These are phyloP conservation scores for Arctostaphylos glauca DNA, from an alignment of 148 eudicot genomes.

Conservation along the genomic window DNA sequence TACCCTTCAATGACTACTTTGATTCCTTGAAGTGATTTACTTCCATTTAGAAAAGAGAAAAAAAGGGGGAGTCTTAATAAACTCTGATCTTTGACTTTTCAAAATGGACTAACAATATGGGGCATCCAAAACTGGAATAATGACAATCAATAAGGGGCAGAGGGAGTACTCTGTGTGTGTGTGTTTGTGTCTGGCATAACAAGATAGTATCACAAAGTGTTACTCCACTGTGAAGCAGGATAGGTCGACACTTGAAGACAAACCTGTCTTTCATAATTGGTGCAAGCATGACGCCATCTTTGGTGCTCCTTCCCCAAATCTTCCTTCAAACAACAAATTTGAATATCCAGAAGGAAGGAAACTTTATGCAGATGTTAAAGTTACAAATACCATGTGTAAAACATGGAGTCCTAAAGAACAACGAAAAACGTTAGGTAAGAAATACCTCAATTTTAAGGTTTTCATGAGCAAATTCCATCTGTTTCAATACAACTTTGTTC, in stretches of 20 bases:
- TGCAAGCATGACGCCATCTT: slow-evolving; percentile 60
- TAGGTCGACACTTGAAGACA: neutral
- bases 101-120: neutral
- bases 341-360: slow-evolving; percentile 4
- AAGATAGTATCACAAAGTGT: neutral
- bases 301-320: slow-evolving; percentile 76
- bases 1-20: neutral
- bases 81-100: neutral
- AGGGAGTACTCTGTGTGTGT: neutral
- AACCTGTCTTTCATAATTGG: slow-evolving; percentile 94
- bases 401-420: neutral
- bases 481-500: slow-evolving; percentile 78
- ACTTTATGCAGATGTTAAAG: neutral
- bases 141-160: neutral
- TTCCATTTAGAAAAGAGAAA: neutral
- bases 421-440: neutral
- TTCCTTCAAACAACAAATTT: slow-evolving; percentile 55
- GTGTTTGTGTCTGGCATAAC: neutral
- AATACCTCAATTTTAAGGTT: slow-evolving; percentile 61
- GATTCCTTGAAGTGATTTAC: neutral
- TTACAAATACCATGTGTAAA: neutral
- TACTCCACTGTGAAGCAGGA: neutral
- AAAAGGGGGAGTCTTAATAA: neutral
- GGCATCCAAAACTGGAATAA: neutral
- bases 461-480: slow-evolving; percentile 75